Percentiles rank a stretch among this genome's conserved stretches.
Evolutionary conservation across 495 filamentous ascomycete species (phyloP).

Genomic region (Talaromyces thailandensis): DNA sequence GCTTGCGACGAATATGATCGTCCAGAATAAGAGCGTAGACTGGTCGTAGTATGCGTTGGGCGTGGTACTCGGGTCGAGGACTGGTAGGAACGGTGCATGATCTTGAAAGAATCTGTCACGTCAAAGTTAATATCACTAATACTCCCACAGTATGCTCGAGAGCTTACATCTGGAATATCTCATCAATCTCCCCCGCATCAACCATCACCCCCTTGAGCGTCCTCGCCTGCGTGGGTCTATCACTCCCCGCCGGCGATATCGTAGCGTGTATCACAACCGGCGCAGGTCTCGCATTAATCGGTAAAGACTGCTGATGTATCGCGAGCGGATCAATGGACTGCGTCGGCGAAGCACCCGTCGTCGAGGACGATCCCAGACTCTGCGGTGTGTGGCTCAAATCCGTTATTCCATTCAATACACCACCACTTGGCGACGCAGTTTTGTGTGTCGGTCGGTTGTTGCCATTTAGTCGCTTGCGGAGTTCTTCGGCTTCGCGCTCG

Average conservation of each 20-base stretch:
- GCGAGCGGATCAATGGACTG: neutral
- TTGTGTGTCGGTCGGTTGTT: slow-evolving; percentile 9
- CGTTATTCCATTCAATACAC: slow-evolving; percentile 21
- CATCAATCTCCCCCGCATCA: slow-evolving; percentile 25
- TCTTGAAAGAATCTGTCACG: slow-evolving; percentile 33
- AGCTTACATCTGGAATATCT: slow-evolving; percentile 26
- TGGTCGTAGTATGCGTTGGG: slow-evolving; percentile 36
- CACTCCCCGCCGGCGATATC: neutral
- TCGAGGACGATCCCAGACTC: neutral
- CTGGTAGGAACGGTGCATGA: slow-evolving; percentile 37
- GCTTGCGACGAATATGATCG: slow-evolving; percentile 29
- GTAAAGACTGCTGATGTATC: neutral
- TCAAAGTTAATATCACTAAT: neutral
- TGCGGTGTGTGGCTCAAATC: slow-evolving; percentile 15
- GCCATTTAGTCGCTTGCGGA: slow-evolving; percentile 21
- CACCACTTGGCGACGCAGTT: slow-evolving; percentile 17
- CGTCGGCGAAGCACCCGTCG: neutral
- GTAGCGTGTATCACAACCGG: neutral
- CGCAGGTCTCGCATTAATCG: neutral
- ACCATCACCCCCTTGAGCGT: slow-evolving; percentile 21
- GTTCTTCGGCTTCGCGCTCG: slow-evolving; percentile 28
- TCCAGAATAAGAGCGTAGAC: slow-evolving; percentile 44
- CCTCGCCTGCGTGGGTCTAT: slow-evolving; percentile 10
- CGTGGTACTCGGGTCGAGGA: slow-evolving; percentile 26
- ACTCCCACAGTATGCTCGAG: too few species aligned